phyloP scores from a whole-genome alignment of 306 rosid genomes.

The Leucaena leucocephala region DNA sequence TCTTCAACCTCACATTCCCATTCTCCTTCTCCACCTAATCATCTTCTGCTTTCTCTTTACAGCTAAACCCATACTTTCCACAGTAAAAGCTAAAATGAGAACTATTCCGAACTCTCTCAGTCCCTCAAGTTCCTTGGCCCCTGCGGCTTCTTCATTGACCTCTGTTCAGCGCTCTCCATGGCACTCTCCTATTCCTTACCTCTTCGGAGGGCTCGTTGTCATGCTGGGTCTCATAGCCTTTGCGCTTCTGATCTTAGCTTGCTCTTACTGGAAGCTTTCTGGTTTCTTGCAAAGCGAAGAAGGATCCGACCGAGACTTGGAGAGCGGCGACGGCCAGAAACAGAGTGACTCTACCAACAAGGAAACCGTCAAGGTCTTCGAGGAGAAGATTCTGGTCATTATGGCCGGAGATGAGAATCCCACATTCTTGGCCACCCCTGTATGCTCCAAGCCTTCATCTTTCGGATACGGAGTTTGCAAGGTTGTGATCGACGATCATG shows the following conservation, averaged over 20 bases:
- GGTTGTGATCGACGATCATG: background rate
- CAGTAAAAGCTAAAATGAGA: constrained; percentile 46
- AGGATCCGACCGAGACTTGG: constrained; percentile 43
- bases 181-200: constrained; percentile 93
- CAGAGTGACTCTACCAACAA: constrained; percentile 35
- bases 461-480: background rate
- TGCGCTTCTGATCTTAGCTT: constrained; percentile 77
- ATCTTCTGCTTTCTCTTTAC: constrained; percentile 20
- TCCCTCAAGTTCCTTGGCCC: constrained; percentile 28
- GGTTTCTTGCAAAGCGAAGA: constrained; percentile 41
- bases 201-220: constrained; percentile 84
- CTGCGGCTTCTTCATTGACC: constrained; percentile 22
- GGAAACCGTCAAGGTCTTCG: constrained; percentile 43
- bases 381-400: constrained; percentile 78
- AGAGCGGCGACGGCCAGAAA: constrained; percentile 41
- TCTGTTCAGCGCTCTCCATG: constrained; percentile 50
- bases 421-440: constrained; percentile 79
- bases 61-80: background rate
- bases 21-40: background rate
- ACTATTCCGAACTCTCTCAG: constrained; percentile 25
- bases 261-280: constrained; percentile 68
- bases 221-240: constrained; percentile 79
- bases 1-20: background rate
- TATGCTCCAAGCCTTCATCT: constrained; percentile 32
- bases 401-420: constrained; percentile 90